These are phyloP conservation scores for Coemansia sp. DNA, from an alignment of 192 early-diverging fungal species.

Conservation along the genomic window DNA sequence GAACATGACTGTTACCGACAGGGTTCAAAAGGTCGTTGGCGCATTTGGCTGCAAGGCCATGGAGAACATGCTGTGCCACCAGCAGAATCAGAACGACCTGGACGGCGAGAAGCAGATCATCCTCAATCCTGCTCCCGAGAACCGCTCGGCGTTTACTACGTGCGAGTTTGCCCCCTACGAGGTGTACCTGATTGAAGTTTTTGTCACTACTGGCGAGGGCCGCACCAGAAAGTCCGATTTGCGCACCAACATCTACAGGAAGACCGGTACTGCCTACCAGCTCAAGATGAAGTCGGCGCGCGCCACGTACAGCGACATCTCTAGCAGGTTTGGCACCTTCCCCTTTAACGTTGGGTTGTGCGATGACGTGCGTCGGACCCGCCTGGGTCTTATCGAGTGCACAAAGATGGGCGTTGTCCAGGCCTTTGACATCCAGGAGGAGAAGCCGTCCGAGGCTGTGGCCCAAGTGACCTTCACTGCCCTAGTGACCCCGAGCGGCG, in stretches of 20 bases:
- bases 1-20: constrained; percentile 64
- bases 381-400: constrained; percentile 90
- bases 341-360: constrained; percentile 83
- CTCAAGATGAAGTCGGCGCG: constrained; percentile 88
- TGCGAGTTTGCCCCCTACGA: constrained; percentile 69
- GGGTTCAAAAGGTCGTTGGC: constrained; percentile 72
- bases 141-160: constrained; percentile 68
- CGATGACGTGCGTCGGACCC: constrained; percentile 88
- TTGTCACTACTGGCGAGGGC: constrained; percentile 85
- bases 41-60: constrained; percentile 86
- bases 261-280: constrained; percentile 72
- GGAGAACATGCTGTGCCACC: constrained; percentile 89
- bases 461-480: constrained; percentile 94
- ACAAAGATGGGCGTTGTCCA: constrained; percentile 75
- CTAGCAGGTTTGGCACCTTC: constrained; percentile 76
- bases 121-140: constrained; percentile 75
- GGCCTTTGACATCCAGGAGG: constrained; percentile 81
- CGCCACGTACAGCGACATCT: constrained; percentile 68
- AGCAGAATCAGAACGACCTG: constrained; percentile 80
- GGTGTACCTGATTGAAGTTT: constrained; percentile 90
- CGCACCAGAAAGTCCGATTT: constrained; percentile 66
- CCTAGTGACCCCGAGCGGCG: constrained; percentile 82
- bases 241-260: constrained; percentile 91
- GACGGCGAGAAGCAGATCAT: constrained; percentile 94
- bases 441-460: constrained; percentile 73